Conservation (phyloP, 352 stramenopile species). For the Pythium diclinum region DNA sequence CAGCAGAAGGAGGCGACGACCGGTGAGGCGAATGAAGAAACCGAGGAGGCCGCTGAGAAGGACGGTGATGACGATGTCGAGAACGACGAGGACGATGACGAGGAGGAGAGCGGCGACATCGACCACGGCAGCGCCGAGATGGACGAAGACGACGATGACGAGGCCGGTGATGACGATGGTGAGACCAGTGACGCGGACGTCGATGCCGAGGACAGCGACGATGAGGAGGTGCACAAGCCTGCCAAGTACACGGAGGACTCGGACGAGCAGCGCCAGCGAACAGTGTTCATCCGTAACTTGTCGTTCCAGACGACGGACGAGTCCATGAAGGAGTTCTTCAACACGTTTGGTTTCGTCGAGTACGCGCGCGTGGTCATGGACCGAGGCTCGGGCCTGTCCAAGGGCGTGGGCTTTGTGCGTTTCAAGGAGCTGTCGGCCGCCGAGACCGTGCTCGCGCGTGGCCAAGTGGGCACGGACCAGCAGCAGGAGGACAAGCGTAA, state of each 20-base stretch:
- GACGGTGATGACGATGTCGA: slow-evolving; percentile 33
- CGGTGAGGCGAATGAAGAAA: slow-evolving; percentile 29
- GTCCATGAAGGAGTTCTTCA: slow-evolving; percentile 64
- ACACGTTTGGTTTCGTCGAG: slow-evolving; percentile 68
- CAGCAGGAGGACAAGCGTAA: slow-evolving; percentile 52
- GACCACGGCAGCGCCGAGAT: slow-evolving; percentile 32
- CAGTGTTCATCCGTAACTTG: slow-evolving; percentile 82
- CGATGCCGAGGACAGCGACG: slow-evolving; percentile 30
- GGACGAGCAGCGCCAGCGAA: slow-evolving; percentile 75
- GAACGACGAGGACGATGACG: slow-evolving; percentile 40
- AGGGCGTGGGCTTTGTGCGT: slow-evolving; percentile 82
- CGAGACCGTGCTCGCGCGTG: slow-evolving; percentile 51
- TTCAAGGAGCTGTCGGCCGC: slow-evolving; percentile 61
- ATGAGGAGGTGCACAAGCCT: slow-evolving; percentile 27
- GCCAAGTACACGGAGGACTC: slow-evolving; percentile 48
- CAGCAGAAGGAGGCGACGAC: slow-evolving; percentile 49
- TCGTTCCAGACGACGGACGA: slow-evolving; percentile 83
- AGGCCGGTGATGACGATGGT: slow-evolving; percentile 28
- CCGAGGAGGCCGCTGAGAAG: slow-evolving; percentile 36
- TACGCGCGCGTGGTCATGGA: slow-evolving; percentile 83
- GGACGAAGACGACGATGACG: slow-evolving; percentile 33
- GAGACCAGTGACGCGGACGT: slow-evolving; percentile 29
- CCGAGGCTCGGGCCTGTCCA: slow-evolving; percentile 73
- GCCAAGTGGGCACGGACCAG: slow-evolving; percentile 35
- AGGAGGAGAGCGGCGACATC: slow-evolving; percentile 37